phyloP scores from a whole-genome alignment of 805 yeast species.

The Schizosaccharomyces pombe region DNA sequence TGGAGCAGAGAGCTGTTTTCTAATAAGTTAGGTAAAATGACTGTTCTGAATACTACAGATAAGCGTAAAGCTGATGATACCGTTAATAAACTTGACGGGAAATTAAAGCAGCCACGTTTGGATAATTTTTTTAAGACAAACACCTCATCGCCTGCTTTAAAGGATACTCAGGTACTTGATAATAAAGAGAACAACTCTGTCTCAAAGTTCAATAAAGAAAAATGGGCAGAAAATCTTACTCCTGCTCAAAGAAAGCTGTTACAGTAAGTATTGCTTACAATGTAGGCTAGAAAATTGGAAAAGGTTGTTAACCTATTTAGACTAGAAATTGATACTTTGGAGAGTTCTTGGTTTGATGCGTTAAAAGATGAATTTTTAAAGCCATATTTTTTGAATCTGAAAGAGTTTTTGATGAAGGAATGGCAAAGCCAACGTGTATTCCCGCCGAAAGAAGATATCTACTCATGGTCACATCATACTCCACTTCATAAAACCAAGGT shows the following conservation, averaged over 20 bases:
- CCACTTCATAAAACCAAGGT: slow-evolving; percentile 55
- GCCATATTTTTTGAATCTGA: slow-evolving; percentile 59
- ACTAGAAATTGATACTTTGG: slow-evolving; percentile 47
- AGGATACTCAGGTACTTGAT: not conserved
- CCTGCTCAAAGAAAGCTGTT: slow-evolving; percentile 30
- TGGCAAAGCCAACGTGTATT: slow-evolving; percentile 27
- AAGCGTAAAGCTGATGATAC: not conserved
- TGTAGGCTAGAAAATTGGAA: not conserved
- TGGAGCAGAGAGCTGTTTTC: no score
- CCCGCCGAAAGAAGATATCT: slow-evolving; percentile 55
- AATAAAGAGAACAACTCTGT: not conserved
- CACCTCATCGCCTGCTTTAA: not conserved
- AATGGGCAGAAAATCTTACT: slow-evolving; percentile 28
- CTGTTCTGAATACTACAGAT: not conserved
- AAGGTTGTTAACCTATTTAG: slow-evolving; percentile 7
- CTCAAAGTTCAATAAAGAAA: slow-evolving; percentile 24
- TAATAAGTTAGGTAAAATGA: not conserved
- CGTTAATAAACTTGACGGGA: not conserved
- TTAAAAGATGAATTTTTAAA: slow-evolving; percentile 53
- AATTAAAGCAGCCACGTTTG: not conserved
- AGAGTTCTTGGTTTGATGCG: slow-evolving; percentile 53
- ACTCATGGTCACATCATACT: slow-evolving; percentile 78
- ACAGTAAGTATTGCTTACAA: slow-evolving; percentile 11
- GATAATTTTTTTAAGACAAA: not conserved
- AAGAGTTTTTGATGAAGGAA: slow-evolving; percentile 34